A percentile compares a stretch with the other conserved stretches of the same genome.
Conservation (phyloP, 768 basidiomycete genomes). For the Omphalotus guepiniiformis region DNA sequence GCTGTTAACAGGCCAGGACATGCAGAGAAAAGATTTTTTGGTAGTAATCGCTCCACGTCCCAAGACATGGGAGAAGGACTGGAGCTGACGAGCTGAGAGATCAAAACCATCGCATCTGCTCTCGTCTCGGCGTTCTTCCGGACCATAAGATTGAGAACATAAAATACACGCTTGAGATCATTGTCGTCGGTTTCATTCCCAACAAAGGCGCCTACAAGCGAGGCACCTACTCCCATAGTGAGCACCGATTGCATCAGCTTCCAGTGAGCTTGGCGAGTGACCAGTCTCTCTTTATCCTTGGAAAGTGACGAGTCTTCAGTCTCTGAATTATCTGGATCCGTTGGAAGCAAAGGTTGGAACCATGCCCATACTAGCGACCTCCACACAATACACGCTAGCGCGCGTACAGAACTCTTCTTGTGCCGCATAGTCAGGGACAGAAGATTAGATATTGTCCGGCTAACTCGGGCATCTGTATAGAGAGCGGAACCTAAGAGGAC, state of each 20-base stretch:
- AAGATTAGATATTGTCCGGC: conserved; percentile 44
- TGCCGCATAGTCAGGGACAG: conserved; percentile 55
- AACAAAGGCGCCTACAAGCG: conserved; percentile 53
- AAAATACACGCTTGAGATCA: conserved; percentile 41
- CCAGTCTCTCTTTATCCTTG: conserved; percentile 22
- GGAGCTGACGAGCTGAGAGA: conserved; percentile 34
- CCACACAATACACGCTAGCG: conserved; percentile 61
- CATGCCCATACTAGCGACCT: conserved; percentile 62
- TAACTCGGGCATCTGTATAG: conserved; percentile 38
- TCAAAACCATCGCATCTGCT: conserved; percentile 51
- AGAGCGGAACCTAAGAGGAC: conserved; percentile 60
- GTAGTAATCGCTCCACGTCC: conserved; percentile 45
- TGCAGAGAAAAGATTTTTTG: conserved; percentile 51
- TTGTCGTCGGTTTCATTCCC: conserved; percentile 24
- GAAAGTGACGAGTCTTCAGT: conserved; percentile 14
- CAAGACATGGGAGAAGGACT: conserved; percentile 34
- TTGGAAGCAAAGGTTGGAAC: conserved; percentile 46
- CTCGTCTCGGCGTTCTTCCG: conserved; percentile 46
- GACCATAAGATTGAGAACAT: conserved; percentile 54
- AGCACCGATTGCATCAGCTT: conserved; percentile 47
- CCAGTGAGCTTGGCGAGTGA: conserved; percentile 37
- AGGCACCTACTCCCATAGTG: conserved; percentile 53
- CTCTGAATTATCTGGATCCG: conserved; percentile 25
- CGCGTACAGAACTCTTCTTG: conserved; percentile 60
- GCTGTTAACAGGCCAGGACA: conserved; percentile 50